Conservation (phyloP, 148 eudicot species). For the Suaeda aralocaspica region DNA sequence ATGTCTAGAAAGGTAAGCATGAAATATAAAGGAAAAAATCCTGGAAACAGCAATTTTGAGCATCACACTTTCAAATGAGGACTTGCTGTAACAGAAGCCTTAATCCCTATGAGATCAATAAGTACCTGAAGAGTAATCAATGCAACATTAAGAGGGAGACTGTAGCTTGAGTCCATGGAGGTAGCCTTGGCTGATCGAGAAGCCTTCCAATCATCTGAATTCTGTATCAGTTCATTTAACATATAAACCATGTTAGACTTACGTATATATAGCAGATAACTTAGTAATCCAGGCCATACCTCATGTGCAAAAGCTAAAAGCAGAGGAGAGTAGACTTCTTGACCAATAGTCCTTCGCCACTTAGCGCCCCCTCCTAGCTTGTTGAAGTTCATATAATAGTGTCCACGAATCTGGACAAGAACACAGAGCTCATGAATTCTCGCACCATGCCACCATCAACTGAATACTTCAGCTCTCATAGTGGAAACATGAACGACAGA, state of each 20-base stretch:
- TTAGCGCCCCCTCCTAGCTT: constrained; percentile 61
- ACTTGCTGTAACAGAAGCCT: neutral
- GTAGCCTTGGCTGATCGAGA: constrained; percentile 43
- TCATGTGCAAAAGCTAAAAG: constrained; percentile 77
- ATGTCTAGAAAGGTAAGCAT: neutral
- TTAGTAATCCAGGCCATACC: constrained; percentile 31
- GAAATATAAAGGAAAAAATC: neutral
- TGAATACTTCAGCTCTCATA: too few species aligned
- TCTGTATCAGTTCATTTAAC: constrained; percentile 35
- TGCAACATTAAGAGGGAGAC: constrained; percentile 75
- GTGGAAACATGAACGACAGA: neutral
- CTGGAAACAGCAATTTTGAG: neutral
- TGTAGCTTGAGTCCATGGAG: constrained; percentile 63
- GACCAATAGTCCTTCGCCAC: constrained; percentile 85
- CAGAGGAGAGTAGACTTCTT: constrained; percentile 80
- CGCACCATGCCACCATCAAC: too few species aligned
- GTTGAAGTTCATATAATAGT: constrained; percentile 57
- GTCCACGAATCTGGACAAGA: constrained; percentile 64
- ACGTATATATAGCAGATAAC: neutral
- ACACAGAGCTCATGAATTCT: neutral
- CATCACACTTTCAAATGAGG: neutral
- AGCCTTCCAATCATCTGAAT: constrained; percentile 52
- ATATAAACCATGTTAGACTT: neutral
- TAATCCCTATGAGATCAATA: neutral
- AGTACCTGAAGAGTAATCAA: constrained; percentile 79